Percentiles rank a stretch among this genome's conserved stretches.
Conservation (phyloP, 1,284 basidiomycete genomes). For the Volvariella surrecta region DNA sequence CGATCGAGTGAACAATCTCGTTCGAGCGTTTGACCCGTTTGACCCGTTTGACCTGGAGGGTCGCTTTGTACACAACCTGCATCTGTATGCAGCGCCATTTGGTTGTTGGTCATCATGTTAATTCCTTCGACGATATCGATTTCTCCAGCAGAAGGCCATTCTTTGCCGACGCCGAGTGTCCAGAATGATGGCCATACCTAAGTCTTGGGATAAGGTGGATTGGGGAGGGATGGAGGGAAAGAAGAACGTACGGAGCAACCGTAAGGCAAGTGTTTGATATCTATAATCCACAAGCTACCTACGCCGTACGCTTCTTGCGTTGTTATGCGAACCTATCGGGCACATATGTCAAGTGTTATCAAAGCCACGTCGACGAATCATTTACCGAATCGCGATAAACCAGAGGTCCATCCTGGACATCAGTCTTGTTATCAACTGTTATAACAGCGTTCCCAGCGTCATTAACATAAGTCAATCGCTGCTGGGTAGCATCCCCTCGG, state of each 20-base stretch:
- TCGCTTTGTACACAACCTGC: conserved; percentile 29
- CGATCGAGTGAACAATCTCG: conserved; percentile 39
- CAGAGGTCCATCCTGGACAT: conserved; percentile 32
- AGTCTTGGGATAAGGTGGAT: neutral
- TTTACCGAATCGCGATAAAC: conserved; percentile 49
- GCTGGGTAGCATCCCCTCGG: conserved; percentile 28
- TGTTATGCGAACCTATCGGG: conserved; percentile 40
- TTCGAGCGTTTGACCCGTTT: conserved; percentile 23
- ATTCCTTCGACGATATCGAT: conserved; percentile 54
- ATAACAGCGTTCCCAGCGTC: conserved; percentile 47
- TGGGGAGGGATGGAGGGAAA: conserved; percentile 7
- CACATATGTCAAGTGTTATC: neutral
- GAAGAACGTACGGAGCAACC: conserved; percentile 50
- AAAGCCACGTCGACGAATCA: conserved; percentile 4
- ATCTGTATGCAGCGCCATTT: conserved; percentile 53
- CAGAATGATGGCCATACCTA: conserved; percentile 49
- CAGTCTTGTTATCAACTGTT: conserved; percentile 47
- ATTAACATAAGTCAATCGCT: conserved; percentile 47
- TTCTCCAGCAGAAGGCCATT: conserved; percentile 38
- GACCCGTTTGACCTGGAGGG: conserved; percentile 20
- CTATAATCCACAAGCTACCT: conserved; percentile 48
- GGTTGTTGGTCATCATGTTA: conserved; percentile 40
- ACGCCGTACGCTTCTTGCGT: conserved; percentile 40
- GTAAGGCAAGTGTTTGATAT: conserved; percentile 48
- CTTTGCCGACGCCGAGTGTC: conserved; percentile 27